Conservation (phyloP, 306 rosid genomes). For the Vigna hirtella region DNA sequence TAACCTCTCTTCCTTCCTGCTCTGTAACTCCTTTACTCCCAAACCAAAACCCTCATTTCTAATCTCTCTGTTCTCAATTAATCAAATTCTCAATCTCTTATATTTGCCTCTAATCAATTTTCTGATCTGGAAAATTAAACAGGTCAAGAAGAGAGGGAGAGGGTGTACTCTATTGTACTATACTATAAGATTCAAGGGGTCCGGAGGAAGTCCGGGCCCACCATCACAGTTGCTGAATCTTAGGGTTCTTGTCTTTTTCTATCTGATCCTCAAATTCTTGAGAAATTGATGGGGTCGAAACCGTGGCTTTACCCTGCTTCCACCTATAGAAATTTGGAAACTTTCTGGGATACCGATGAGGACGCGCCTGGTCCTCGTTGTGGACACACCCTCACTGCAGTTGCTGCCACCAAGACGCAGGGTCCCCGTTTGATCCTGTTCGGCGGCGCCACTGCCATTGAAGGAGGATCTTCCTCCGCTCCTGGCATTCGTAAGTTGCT, state of each 20-base stretch:
- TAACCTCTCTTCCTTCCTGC: background rate
- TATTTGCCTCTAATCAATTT: background rate
- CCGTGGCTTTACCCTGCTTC: slow-evolving; percentile 96
- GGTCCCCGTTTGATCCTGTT: slow-evolving; percentile 93
- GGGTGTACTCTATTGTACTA: background rate
- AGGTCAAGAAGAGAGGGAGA: background rate
- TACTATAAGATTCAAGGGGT: slow-evolving; percentile 39
- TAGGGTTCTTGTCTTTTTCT: slow-evolving; percentile 39
- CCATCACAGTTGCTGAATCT: slow-evolving; percentile 9
- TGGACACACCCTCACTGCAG: slow-evolving; percentile 87
- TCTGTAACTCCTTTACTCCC: background rate
- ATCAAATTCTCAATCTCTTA: background rate
- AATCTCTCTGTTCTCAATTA: background rate
- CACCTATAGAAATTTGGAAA: slow-evolving; percentile 66
- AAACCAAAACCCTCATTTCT: background rate
- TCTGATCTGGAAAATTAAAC: background rate
- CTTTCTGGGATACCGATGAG: slow-evolving; percentile 87
- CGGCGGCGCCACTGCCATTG: slow-evolving; percentile 98
- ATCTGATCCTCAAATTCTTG: background rate
- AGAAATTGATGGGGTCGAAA: slow-evolving; percentile 69
- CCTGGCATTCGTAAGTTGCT: slow-evolving; percentile 80
- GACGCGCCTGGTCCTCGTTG: slow-evolving; percentile 98
- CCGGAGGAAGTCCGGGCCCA: slow-evolving; percentile 61
- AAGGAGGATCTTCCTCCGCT: slow-evolving; percentile 88
- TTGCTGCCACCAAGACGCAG: slow-evolving; percentile 81